Evolutionary conservation across 2,329 filamentous ascomycete species (phyloP).

Genomic region (Aspergillus pseudoglaucus): DNA sequence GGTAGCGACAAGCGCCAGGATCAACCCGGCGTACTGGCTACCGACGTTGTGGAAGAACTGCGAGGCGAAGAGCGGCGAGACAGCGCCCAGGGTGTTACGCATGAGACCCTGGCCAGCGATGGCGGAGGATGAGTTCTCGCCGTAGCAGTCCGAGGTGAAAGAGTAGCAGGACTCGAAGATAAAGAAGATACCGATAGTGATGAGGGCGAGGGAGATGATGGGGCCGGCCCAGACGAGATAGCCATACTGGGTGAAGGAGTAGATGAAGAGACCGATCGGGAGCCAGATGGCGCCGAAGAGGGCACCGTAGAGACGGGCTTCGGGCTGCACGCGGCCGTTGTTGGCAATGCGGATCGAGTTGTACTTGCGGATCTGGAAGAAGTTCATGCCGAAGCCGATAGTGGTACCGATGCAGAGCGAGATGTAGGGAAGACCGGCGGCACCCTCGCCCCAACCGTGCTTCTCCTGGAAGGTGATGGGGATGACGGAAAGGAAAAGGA

Average conservation of each 20-base stretch:
- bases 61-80: conserved; percentile 47
- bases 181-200: conserved; percentile 50
- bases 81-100: conserved; percentile 48
- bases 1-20: conserved; percentile 43
- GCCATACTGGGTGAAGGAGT: conserved; percentile 49
- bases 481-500: conserved; percentile 49
- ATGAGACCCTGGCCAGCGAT: conserved; percentile 49
- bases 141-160: conserved; percentile 50
- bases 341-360: conserved; percentile 35
- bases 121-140: conserved; percentile 31
- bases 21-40: conserved; percentile 47
- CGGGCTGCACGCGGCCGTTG: conserved; percentile 31
- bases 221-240: conserved; percentile 46
- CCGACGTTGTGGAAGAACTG: conserved; percentile 50
- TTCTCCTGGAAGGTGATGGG: conserved; percentile 48
- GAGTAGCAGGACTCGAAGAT: conserved; percentile 38
- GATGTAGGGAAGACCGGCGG: conserved; percentile 48
- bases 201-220: conserved; percentile 44
- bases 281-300: conserved; percentile 44
- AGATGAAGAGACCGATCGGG: conserved; percentile 47
- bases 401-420: conserved; percentile 45
- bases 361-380: conserved; percentile 48
- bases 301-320: conserved; percentile 45
- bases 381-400: conserved; percentile 44
- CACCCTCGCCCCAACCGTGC: conserved; percentile 47